Conservation (phyloP, 2,329 filamentous ascomycete species). For the Fusarium heterosporum region DNA sequence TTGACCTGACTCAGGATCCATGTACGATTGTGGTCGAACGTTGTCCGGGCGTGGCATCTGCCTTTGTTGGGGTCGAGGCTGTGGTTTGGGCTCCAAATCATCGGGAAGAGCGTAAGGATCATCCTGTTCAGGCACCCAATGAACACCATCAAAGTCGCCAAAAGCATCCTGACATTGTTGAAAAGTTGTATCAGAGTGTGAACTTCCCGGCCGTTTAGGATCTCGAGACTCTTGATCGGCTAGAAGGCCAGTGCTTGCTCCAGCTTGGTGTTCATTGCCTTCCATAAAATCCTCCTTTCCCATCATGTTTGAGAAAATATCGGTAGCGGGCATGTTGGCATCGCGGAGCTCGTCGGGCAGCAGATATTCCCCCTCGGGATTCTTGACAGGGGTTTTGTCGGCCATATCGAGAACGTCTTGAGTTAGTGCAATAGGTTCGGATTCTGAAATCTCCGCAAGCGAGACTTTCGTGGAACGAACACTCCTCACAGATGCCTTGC, state of each 20-base stretch:
- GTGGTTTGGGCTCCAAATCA: slow-evolving; percentile 33
- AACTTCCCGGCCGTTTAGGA: slow-evolving; percentile 54
- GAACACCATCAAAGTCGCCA: slow-evolving; percentile 84
- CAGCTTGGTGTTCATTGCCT: slow-evolving; percentile 10
- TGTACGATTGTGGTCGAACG: slow-evolving; percentile 66
- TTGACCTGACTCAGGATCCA: slow-evolving; percentile 74
- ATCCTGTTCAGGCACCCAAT: slow-evolving; percentile 70
- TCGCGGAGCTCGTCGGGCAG: slow-evolving; percentile 54
- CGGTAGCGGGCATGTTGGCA: slow-evolving; percentile 46
- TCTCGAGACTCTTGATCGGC: slow-evolving; percentile 36
- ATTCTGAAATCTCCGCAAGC: slow-evolving; percentile 68
- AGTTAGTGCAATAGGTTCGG: slow-evolving; percentile 64
- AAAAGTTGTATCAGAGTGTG: slow-evolving; percentile 70
- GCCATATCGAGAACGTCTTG: slow-evolving; percentile 66
- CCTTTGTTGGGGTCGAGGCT: slow-evolving; percentile 40
- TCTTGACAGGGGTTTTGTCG: slow-evolving; percentile 57
- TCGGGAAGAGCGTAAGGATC: slow-evolving; percentile 38
- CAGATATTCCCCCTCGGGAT: slow-evolving; percentile 55
- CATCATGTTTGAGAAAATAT: slow-evolving; percentile 53
- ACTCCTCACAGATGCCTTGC: slow-evolving; percentile 65
- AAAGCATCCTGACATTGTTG: slow-evolving; percentile 77
- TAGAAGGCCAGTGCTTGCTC: slow-evolving; percentile 22
- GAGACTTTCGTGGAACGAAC: slow-evolving; percentile 63
- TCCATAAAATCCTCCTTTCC: slow-evolving; percentile 43
- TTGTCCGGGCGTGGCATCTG: slow-evolving; percentile 44